Evolutionary conservation across 2,329 filamentous ascomycete genomes (phyloP).

Genomic region (Basipetospora chlamydospora): DNA sequence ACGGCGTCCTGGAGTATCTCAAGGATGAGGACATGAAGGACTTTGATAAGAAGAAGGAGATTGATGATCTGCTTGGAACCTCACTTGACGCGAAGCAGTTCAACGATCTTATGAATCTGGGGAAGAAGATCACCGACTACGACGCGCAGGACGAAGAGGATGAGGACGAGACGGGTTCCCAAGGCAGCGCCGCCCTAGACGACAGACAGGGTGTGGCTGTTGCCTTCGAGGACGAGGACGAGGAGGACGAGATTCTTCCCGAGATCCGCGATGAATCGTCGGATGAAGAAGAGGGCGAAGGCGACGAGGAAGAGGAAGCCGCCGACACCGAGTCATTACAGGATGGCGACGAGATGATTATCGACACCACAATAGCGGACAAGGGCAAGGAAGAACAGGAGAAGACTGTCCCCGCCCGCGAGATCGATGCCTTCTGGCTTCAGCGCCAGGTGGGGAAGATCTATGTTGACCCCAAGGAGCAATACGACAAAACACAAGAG

Average conservation of each 20-base stretch:
- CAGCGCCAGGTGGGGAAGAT: conserved; percentile 81
- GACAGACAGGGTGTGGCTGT: conserved; percentile 94
- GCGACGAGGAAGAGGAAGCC: conserved; percentile 41
- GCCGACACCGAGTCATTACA: conserved; percentile 29
- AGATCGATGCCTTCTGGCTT: conserved; percentile 96
- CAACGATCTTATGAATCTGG: conserved; percentile 89
- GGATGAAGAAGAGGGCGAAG: conserved; percentile 59
- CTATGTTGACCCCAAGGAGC: conserved; percentile 82
- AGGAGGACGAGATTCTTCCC: conserved; percentile 65
- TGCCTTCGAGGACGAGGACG: conserved; percentile 84
- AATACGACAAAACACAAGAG: conserved; percentile 81
- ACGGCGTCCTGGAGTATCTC: conserved; percentile 76
- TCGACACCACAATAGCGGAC: conserved; percentile 50
- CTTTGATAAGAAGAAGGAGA: conserved; percentile 94
- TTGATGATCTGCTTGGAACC: conserved; percentile 83
- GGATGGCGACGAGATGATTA: conserved; percentile 66
- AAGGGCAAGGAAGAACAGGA: conserved; percentile 36
- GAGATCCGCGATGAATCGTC: conserved; percentile 83
- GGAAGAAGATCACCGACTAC: conserved; percentile 98
- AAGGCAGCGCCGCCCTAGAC: conserved; percentile 56
- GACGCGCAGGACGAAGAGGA: conserved; percentile 94
- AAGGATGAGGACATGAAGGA: conserved; percentile 96
- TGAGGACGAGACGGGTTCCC: conserved; percentile 50
- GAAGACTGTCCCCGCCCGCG: conserved; percentile 60
- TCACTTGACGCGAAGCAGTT: conserved; percentile 79